Conservation (phyloP, 805 yeast genomes). For the Kodamaea laetipori region DNA sequence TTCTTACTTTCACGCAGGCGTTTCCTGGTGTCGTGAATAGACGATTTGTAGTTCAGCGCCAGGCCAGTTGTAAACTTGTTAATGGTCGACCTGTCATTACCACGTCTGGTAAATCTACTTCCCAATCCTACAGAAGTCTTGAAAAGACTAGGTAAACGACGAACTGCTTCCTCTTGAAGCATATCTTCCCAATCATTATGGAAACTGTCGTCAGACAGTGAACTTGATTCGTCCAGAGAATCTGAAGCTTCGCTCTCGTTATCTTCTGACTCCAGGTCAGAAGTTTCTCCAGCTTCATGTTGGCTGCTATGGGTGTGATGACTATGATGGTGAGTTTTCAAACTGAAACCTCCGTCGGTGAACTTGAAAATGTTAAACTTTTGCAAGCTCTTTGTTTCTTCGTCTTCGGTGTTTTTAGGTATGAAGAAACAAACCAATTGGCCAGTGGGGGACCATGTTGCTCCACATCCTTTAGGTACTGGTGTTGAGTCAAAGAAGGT, state of each 20-base stretch:
- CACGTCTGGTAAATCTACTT: constrained; percentile 25
- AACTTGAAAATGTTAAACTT: constrained; percentile 48
- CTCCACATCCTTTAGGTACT: constrained; percentile 92
- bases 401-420: constrained; percentile 43
- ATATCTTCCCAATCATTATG: constrained; percentile 71
- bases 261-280: constrained; percentile 25
- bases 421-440: constrained; percentile 80
- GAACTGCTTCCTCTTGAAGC: constrained; percentile 55
- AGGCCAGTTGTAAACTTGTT: constrained; percentile 45
- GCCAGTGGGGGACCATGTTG: constrained; percentile 80
- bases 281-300: constrained; percentile 15
- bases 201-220: constrained; percentile 57
- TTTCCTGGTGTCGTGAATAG: constrained; percentile 28
- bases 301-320: constrained; percentile 3
- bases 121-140: constrained; percentile 44
- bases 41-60: constrained; percentile 36
- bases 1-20: constrained; percentile 24
- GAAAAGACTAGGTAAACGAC: constrained; percentile 56
- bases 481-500: constrained; percentile 76
- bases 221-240: constrained; percentile 9
- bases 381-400: constrained; percentile 43
- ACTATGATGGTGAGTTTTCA: constrained; percentile 17
- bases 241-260: constrained; percentile 24
- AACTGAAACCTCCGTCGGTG: constrained; percentile 53
- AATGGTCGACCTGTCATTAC: constrained; percentile 27